These are phyloP conservation scores for Pyrenophora tritici-repentis DNA, from an alignment of 2,329 filamentous ascomycete species.

Conservation along the genomic window DNA sequence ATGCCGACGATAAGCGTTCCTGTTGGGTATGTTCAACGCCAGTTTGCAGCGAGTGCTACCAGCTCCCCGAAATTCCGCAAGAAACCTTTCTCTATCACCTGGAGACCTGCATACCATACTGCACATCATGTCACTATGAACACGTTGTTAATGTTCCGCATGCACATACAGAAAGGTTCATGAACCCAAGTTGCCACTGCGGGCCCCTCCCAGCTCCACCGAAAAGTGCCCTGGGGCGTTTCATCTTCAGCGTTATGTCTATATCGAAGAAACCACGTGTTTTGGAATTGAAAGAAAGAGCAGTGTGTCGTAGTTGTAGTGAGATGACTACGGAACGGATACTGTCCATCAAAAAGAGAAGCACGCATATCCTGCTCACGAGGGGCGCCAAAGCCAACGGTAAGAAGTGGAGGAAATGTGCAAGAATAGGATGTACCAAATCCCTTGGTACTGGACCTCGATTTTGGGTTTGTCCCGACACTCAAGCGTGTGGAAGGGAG, in stretches of 20 bases:
- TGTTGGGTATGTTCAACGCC: conserved; percentile 34
- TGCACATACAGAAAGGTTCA: neutral
- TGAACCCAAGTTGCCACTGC: conserved; percentile 17
- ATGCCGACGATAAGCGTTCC: neutral
- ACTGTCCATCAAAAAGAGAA: conserved; percentile 10
- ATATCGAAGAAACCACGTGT: neutral
- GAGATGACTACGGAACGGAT: conserved; percentile 8
- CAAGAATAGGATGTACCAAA: conserved; percentile 10
- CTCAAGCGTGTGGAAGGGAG: conserved; percentile 17
- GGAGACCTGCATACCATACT: conserved; percentile 29
- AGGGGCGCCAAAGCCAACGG: conserved; percentile 11
- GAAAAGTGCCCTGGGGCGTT: conserved; percentile 3
- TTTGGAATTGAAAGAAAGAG: neutral
- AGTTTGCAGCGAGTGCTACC: conserved; percentile 26
- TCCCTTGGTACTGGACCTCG: conserved; percentile 21
- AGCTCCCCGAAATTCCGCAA: conserved; percentile 9
- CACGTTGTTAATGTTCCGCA: conserved; percentile 1
- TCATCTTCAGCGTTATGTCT: neutral
- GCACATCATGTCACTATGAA: conserved; percentile 26
- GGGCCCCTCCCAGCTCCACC: conserved; percentile 11
- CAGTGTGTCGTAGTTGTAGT: conserved; percentile 25
- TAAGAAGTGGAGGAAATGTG: conserved; percentile 17
- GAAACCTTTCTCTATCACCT: conserved; percentile 22
- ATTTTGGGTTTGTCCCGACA: conserved; percentile 31
- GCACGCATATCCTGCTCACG: conserved; percentile 23